Evolutionary conservation across 2,329 filamentous ascomycete genomes (phyloP).

Genomic region (Stachybotrys echinatus): DNA sequence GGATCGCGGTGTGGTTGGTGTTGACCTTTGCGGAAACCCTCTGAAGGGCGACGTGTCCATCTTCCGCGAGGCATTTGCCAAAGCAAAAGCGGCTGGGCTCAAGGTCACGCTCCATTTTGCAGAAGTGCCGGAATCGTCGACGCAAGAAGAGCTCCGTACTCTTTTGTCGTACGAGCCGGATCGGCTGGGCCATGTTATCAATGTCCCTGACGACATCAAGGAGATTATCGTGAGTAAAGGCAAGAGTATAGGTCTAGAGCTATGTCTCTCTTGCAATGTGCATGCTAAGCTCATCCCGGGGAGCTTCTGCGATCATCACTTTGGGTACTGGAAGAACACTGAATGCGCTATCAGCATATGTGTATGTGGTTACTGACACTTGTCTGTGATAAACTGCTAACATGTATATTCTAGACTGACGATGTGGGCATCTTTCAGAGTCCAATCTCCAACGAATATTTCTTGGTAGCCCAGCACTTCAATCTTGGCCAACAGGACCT

Average conservation of each 20-base stretch:
- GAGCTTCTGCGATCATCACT: constrained; percentile 66
- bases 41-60: constrained; percentile 53
- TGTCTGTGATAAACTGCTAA: background rate
- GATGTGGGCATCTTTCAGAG: constrained; percentile 80
- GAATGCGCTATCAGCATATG: constrained; percentile 59
- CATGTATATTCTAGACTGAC: constrained; percentile 56
- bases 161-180: constrained; percentile 63
- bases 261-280: constrained; percentile 79
- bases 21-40: constrained; percentile 78
- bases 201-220: constrained; percentile 59
- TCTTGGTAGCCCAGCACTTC: constrained; percentile 68
- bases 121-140: constrained; percentile 55
- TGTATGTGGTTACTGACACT: constrained; percentile 40
- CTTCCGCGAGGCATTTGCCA: constrained; percentile 54
- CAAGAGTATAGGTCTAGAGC: constrained; percentile 59
- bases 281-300: constrained; percentile 67
- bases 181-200: constrained; percentile 73
- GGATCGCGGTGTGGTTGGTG: constrained; percentile 56
- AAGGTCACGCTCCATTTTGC: constrained; percentile 74
- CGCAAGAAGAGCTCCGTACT: constrained; percentile 54
- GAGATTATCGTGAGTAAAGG: constrained; percentile 43
- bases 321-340: constrained; percentile 63
- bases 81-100: constrained; percentile 50
- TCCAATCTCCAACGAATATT: constrained; percentile 70
- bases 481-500: constrained; percentile 40